phyloP scores from a whole-genome alignment of 2,329 filamentous ascomycete genomes.

The Talaromyces sp. region DNA sequence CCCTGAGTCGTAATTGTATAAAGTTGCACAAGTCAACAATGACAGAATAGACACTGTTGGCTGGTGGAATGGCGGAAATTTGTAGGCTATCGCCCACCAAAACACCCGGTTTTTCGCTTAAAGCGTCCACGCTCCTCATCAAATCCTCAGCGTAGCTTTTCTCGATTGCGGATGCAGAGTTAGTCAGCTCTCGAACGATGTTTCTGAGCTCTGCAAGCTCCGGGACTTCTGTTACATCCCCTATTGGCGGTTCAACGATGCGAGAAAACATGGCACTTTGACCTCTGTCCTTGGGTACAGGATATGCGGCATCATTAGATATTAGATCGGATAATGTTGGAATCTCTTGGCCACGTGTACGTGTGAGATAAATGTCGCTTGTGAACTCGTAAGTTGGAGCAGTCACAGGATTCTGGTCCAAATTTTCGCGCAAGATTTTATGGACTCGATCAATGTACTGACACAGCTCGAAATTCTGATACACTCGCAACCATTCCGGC shows the following conservation, averaged over 20 bases:
- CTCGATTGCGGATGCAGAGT: conserved; percentile 22
- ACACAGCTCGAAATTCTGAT: conserved; percentile 44
- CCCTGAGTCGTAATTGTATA: neutral
- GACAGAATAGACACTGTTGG: neutral
- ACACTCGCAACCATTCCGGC: conserved; percentile 45
- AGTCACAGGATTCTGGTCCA: neutral
- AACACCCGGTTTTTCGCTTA: conserved; percentile 10
- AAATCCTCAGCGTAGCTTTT: conserved; percentile 34
- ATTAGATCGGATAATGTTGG: conserved; percentile 11
- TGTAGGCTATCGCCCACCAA: neutral
- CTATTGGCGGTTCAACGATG: neutral
- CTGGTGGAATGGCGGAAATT: neutral
- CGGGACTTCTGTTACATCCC: neutral
- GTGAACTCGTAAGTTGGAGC: neutral
- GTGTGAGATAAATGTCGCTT: neutral
- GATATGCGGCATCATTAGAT: neutral
- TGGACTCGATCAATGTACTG: conserved; percentile 42
- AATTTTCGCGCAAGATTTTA: conserved; percentile 26
- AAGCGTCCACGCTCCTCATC: conserved; percentile 30
- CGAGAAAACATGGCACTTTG: neutral
- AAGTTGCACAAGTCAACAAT: neutral
- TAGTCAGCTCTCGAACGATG: conserved; percentile 17
- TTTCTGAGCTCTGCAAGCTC: conserved; percentile 13
- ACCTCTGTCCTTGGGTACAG: neutral
- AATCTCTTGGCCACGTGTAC: neutral